These are phyloP conservation scores for Talaromyces sp. DNA, from an alignment of 2,329 filamentous ascomycete species.

Conservation along the genomic window DNA sequence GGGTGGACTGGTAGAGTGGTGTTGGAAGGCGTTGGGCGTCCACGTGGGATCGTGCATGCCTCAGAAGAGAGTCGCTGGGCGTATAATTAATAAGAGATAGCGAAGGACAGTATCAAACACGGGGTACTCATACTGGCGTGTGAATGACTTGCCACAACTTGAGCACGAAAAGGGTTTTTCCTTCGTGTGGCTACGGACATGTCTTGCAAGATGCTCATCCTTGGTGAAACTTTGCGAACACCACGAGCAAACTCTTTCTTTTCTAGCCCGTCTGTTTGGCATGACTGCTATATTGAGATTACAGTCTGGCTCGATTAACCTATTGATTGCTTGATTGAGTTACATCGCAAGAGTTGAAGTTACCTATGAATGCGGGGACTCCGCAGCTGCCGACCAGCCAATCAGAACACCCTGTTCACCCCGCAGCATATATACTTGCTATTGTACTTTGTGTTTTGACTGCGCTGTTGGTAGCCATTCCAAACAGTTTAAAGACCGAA, in stretches of 20 bases:
- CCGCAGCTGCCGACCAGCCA: not conserved
- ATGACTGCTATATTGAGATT: not conserved
- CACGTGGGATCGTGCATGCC: slow-evolving; percentile 4
- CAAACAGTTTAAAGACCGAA: not conserved
- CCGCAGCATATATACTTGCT: not conserved
- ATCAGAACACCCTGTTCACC: not conserved
- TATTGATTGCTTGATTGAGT: not conserved
- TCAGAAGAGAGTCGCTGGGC: slow-evolving; percentile 1
- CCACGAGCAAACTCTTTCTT: slow-evolving; percentile 7
- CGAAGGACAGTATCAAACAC: not conserved
- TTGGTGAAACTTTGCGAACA: slow-evolving; percentile 7
- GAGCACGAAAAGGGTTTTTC: slow-evolving; percentile 5
- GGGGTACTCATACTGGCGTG: slow-evolving; percentile 1
- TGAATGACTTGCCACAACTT: slow-evolving; percentile 4
- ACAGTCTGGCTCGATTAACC: not conserved
- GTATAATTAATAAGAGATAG: not conserved
- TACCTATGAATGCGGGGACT: not conserved
- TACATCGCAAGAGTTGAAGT: not conserved
- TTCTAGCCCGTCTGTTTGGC: slow-evolving; percentile 1
- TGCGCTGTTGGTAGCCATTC: not conserved
- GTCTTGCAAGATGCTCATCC: slow-evolving; percentile 7
- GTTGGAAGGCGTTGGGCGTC: not conserved
- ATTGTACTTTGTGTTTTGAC: not conserved
- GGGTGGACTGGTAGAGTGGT: not conserved
- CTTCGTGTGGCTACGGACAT: slow-evolving; percentile 8